Evolutionary conservation across 148 eudicot species (phyloP), one percentile per base, ranked within the genome.

Genomic region (Chenopodium formosanum): DNA sequence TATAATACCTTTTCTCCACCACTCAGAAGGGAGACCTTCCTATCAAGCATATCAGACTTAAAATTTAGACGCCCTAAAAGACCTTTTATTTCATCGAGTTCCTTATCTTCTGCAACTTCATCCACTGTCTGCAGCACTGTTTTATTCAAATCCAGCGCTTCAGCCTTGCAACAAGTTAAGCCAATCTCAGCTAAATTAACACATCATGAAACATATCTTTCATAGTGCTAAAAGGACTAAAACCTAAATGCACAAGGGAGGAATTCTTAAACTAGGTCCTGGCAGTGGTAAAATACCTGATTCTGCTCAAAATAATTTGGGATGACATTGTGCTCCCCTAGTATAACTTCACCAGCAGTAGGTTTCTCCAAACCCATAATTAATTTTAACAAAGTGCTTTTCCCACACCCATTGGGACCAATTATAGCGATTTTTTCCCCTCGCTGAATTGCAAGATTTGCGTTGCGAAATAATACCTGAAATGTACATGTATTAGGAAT

Each of bases 291-390:
- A 62, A n/a, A 50, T 81, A 91, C 99, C 97, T 96, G 99, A 92
- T 96, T 96, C 88, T 96, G 99, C 87, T 96, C 99, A 81, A 94
- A 96, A 74, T 96, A 96, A 84, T 96, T 96, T 56, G 99, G 98
- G 40, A 96, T 87, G 22, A 96, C 97, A 82, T 92, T 96, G 83
- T 96, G 94, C 76, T 96, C 97, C 87, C 99, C 99, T 79, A 94
- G 88, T 84, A 88, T 77, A 71, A 96, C 89, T 89, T 94, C 93
- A 47, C 99, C 98, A 23, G 79, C 79, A 40, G 80, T 80, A 60
- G 97, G 94, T 86, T 89, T 87, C 86, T 86, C 90, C 80, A 96
- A 85, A 73, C 97, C 98, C 98, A 92, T 92, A 76, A 94, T 89
- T 65, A 96, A 87, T 83, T 90, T 94, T 27, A 96, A 90, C 84